phyloP scores from a whole-genome alignment of 768 basidiomycete species.

The Botryobasidium botryosum region DNA sequence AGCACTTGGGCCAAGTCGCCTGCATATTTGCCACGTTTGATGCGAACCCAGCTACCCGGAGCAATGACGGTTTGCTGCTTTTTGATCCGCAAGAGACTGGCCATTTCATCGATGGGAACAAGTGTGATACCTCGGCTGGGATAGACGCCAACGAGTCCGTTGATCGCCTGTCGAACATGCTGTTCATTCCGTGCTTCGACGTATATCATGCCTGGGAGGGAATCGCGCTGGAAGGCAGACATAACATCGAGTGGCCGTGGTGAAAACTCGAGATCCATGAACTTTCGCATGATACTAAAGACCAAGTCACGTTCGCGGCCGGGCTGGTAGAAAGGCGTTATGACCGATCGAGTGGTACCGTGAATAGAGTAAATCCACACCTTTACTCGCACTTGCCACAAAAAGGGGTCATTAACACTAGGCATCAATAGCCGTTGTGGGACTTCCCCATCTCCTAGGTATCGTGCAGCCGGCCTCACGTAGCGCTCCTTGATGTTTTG shows the following conservation, averaged over 20 bases:
- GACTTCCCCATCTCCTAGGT: constrained; percentile 84
- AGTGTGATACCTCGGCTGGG: constrained; percentile 62
- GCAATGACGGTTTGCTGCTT: constrained; percentile 76
- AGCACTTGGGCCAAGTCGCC: constrained; percentile 93
- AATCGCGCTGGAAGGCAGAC: constrained; percentile 92
- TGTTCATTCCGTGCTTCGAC: constrained; percentile 83
- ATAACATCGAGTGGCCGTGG: constrained; percentile 68
- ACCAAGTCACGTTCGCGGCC: constrained; percentile 89
- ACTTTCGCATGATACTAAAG: constrained; percentile 88
- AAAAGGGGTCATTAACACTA: constrained; percentile 81
- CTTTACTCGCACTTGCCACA: constrained; percentile 94
- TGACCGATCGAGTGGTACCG: constrained; percentile 1
- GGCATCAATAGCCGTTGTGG: constrained; percentile 94
- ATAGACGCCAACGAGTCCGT: constrained; percentile 88
- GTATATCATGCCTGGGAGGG: constrained; percentile 89
- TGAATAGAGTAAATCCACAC: constrained; percentile 22
- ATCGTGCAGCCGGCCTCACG: constrained; percentile 45
- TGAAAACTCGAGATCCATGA: constrained; percentile 66
- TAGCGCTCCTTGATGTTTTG: constrained; percentile 67
- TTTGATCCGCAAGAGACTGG: constrained; percentile 86
- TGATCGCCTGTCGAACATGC: constrained; percentile 68
- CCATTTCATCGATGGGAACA: constrained; percentile 97
- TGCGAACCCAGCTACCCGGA: constrained; percentile 86
- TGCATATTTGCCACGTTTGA: constrained; percentile 82
- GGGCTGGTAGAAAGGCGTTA: constrained; percentile 29